Base-by-base conservation (phyloP, 768 basidiomycete genomes). In the Leucosporidium creatinivorum region DNA sequence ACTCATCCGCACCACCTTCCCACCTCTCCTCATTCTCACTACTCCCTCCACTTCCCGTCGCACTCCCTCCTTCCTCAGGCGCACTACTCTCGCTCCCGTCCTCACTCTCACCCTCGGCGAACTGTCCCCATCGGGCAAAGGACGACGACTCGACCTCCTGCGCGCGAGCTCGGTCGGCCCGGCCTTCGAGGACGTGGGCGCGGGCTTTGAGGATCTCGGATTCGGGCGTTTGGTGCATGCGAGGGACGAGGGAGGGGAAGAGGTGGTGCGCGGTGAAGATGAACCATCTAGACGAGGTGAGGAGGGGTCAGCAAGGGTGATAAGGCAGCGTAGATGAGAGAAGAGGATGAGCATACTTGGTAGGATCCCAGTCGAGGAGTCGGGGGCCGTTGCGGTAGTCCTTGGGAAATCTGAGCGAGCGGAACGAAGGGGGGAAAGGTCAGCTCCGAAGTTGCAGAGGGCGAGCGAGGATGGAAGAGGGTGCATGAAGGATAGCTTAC, bases 301-400 rank as follows among this genome's bases (percentile, higher is more conserved):
- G 10, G 48, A 60, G 59, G 58, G 15, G 39, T 21, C 25, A 58
- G 19, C 31, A 55, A 19, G n/a, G 9, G 54, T 1, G 54, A 55
- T 3, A n/a, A n/a, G n/a, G n/a, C n/a, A n/a, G n/a, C n/a, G 54
- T 26, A 55, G n/a, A 44, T 33, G 5, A 15, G 57, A 10, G 57
- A 15, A 15, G 7, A 26, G 19, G 48, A 8, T 19, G 59, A 28
- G 30, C 60, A 28, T 4, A 61, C 60, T 89, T 89, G 2, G 87
- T 87, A 0, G 89, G 88, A 77, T 91, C 88, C 87, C 87, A 91
- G 70, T 87, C 87, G 30, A 80, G 76, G 10, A 67, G 57, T 25
- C 82, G 81, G 15, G 85, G 86, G 0, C 85, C 87, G 25, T 88
- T 87, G 30, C 88, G 83, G 77, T 85, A 89, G 77, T 91, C 88